A percentile compares a stretch with the other conserved stretches of the same genome.
phyloP scores from a whole-genome alignment of 2,329 filamentous ascomycete genomes.

The Gyromitra esculenta region DNA sequence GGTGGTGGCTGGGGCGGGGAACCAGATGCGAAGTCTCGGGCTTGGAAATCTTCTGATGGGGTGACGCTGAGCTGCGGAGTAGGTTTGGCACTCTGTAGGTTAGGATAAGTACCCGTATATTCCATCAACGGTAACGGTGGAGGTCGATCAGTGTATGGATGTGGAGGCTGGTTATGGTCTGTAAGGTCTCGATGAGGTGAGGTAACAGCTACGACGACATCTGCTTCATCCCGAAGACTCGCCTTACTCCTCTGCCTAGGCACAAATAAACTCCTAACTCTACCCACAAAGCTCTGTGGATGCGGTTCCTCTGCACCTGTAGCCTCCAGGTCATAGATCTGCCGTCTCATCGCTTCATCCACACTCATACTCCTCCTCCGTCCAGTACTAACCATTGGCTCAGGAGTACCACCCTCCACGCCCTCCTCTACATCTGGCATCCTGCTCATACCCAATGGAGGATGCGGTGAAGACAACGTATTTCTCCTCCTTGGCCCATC shows the following conservation, averaged over 20 bases:
- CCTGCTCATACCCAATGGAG: slow-evolving; percentile 85
- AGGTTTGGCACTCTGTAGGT: background rate
- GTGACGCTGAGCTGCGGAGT: slow-evolving; percentile 40
- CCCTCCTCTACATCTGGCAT: slow-evolving; percentile 76
- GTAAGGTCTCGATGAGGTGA: slow-evolving; percentile 69
- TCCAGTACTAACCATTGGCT: slow-evolving; percentile 63
- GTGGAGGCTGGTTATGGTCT: slow-evolving; percentile 64
- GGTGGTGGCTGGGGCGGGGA: slow-evolving; percentile 16
- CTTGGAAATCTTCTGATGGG: slow-evolving; percentile 24
- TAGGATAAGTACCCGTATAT: slow-evolving; percentile 2
- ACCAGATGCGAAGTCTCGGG: slow-evolving; percentile 43
- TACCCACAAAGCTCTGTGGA: slow-evolving; percentile 50
- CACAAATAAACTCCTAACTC: slow-evolving; percentile 59
- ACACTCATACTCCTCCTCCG: slow-evolving; percentile 55
- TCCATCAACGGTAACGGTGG: slow-evolving; percentile 60
- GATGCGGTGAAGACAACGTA: slow-evolving; percentile 65
- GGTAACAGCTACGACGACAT: slow-evolving; percentile 69
- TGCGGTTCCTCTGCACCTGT: slow-evolving; percentile 57
- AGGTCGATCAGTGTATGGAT: slow-evolving; percentile 21
- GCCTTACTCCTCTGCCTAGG: slow-evolving; percentile 61
- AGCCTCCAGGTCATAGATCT: slow-evolving; percentile 59
- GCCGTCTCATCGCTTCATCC: slow-evolving; percentile 55
- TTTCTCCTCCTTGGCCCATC: slow-evolving; percentile 62
- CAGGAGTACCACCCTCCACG: slow-evolving; percentile 65
- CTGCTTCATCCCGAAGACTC: slow-evolving; percentile 63